phyloP scores from a whole-genome alignment of 805 yeast genomes.

The Teunomyces cretensis region DNA sequence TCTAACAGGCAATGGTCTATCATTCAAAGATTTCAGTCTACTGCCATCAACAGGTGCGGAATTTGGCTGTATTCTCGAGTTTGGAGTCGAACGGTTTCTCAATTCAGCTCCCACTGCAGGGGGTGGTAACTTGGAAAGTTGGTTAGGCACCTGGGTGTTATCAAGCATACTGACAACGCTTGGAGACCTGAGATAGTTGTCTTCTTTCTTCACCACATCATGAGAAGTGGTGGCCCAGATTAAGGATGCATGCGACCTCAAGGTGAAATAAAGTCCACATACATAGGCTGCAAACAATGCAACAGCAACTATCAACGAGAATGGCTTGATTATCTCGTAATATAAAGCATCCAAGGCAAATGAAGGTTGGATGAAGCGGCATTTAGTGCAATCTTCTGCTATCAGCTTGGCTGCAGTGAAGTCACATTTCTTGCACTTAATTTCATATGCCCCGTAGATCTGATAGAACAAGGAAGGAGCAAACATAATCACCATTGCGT shows the following conservation, averaged over 20 bases:
- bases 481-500: slow-evolving; percentile 86
- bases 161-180: slow-evolving; percentile 31
- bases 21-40: slow-evolving; percentile 6
- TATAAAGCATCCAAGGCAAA: slow-evolving; percentile 69
- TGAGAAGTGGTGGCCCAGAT: slow-evolving; percentile 74
- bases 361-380: slow-evolving; percentile 78
- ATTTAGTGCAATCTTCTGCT: slow-evolving; percentile 56
- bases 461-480: slow-evolving; percentile 90
- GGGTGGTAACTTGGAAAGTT: not conserved
- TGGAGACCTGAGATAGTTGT: slow-evolving; percentile 30
- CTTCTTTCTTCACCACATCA: slow-evolving; percentile 29
- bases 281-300: slow-evolving; percentile 80
- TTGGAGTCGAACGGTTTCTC: not conserved
- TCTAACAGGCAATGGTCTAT: slow-evolving; percentile 1
- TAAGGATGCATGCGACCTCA: slow-evolving; percentile 93
- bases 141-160: not conserved
- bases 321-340: slow-evolving; percentile 70
- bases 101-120: not conserved
- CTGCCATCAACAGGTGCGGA: slow-evolving; percentile 17
- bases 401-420: slow-evolving; percentile 8
- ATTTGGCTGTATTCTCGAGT: slow-evolving; percentile 15
- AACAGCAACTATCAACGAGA: slow-evolving; percentile 75
- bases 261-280: slow-evolving; percentile 88
- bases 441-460: slow-evolving; percentile 83
- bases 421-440: slow-evolving; percentile 63